Evolutionary conservation across 78 protist species (phyloP).

Genomic region (Pigoraptor vietnamica): DNA sequence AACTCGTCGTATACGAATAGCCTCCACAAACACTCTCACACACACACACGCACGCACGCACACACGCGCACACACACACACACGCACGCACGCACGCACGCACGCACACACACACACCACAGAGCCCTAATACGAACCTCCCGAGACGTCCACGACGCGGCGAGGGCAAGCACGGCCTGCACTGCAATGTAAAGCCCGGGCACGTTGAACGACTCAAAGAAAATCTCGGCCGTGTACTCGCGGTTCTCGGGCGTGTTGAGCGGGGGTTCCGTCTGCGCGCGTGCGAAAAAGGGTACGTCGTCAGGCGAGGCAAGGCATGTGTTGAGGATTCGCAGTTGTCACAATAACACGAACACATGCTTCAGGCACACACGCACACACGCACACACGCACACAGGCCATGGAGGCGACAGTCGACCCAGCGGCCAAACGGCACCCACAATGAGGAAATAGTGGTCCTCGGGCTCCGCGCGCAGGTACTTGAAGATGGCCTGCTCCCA

Average conservation of each 20-base stretch:
- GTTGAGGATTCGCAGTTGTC: too few species aligned
- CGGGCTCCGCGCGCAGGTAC: conserved; percentile 97
- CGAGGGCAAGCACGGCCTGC: conserved; percentile 98
- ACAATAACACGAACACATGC: too few species aligned
- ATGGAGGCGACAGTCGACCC: too few species aligned
- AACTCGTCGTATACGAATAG: too few species aligned
- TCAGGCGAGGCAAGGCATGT: too few species aligned
- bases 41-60: too few species aligned
- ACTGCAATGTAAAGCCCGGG: conserved; percentile 97
- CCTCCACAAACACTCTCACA: too few species aligned
- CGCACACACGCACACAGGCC: conserved; percentile 21
- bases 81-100: conserved; percentile 12
- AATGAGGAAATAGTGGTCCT: conserved; percentile 93
- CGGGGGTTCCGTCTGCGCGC: conserved; percentile 94
- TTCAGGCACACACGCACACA: background rate
- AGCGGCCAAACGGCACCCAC: too few species aligned
- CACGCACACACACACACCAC: conserved; percentile 1
- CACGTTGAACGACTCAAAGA: conserved; percentile 99
- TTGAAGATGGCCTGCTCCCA: conserved; percentile 97
- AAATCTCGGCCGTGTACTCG: conserved; percentile 97
- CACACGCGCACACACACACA: too few species aligned
- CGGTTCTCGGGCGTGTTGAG: conserved; percentile 99
- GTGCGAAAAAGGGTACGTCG: background rate
- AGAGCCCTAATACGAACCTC: background rate
- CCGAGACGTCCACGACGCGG: conserved; percentile 81